Conservation (phyloP, 1,139 yeast genomes). For the Wickerhamomyces sp. region DNA sequence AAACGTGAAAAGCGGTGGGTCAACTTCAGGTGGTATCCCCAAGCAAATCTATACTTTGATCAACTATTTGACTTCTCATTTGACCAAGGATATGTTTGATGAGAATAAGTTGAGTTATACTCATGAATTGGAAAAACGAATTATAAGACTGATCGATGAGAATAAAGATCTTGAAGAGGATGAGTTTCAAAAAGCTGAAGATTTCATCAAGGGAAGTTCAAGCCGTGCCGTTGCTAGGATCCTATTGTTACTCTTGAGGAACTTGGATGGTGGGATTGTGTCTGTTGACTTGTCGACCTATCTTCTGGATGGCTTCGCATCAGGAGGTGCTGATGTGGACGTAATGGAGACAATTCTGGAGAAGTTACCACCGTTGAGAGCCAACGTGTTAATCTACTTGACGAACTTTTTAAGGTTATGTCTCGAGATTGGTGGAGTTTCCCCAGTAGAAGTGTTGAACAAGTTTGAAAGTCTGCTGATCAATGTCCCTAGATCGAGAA, state of each 20-base stretch:
- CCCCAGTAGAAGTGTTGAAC: conserved; percentile 13
- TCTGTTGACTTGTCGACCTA: conserved; percentile 28
- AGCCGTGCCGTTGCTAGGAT: conserved; percentile 24
- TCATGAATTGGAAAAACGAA: conserved; percentile 19
- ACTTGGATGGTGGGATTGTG: conserved; percentile 36
- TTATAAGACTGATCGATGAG: conserved; percentile 22
- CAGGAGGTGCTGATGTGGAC: conserved; percentile 8
- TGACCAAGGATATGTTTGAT: conserved; percentile 23
- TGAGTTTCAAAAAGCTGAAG: conserved; percentile 13
- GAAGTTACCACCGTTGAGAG: conserved; percentile 32
- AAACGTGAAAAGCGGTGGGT: too few species aligned
- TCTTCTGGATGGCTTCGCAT: conserved; percentile 11
- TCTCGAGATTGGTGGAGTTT: conserved; percentile 22
- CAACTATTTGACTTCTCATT: conserved; percentile 23
- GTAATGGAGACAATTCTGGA: conserved; percentile 28
- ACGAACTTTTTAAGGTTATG: conserved; percentile 31
- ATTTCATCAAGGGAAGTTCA: conserved; percentile 18
- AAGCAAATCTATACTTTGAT: conserved; percentile 24
- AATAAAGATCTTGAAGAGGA: conserved; percentile 18
- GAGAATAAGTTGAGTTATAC: conserved; percentile 19
- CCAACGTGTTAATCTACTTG: conserved; percentile 35
- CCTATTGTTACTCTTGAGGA: conserved; percentile 27
- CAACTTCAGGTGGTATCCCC: conserved; percentile 24
- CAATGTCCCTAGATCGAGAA: conserved; percentile 24
- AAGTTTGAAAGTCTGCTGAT: conserved; percentile 28